Evolutionary conservation across 768 basidiomycete genomes (phyloP), one percentile per base, ranked within the genome.

Genomic region (Phaeotremella fagi): DNA sequence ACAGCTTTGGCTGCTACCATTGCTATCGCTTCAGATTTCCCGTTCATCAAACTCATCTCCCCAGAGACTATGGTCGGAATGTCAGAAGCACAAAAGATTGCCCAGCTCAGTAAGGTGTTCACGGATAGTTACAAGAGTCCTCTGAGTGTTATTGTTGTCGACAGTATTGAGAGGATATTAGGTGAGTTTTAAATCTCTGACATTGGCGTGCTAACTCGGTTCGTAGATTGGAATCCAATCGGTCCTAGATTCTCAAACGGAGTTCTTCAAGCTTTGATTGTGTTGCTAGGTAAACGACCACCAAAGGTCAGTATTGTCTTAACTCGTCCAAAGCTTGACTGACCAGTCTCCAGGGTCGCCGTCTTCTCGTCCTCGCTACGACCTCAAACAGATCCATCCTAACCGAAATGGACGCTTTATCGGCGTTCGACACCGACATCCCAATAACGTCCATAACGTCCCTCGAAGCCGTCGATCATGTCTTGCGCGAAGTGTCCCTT

Each of bases 51-150:
- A 74, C 80, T 99, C 33, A 83, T 98, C 53, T 88, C 91, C 2
- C 90, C 95, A 0, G 95, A 97, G 67, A 85, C 81, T 63, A 99
- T 99, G 95, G 88, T 98, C 56, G 95, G 95, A 6, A 92, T 82
- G 74, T 83, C 85, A n/a, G 95, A 98, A 72, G 75, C 80, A 14
- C 89, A 91, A 73, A 98, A 99, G 77, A 85, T 99, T 38, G 79
- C 83, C 0, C 82, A 90, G 2, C 88, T 99, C 69, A 87, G 83
- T 71, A 98, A 92, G 76, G 82, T 90, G 28, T 99, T 99, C 75
- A 79, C 81, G 44, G 95, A 99, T 76, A 90, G 88, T 59, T 92
- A 97, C 76, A 99, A 98, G 81, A 91, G 89, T 79, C 92, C 94
- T 5, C 72, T 92, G 55, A 97, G 94, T 67, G 89, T 98, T 2